Conservation (phyloP, 306 rosid species). For the Pterocarpus santalinus region DNA sequence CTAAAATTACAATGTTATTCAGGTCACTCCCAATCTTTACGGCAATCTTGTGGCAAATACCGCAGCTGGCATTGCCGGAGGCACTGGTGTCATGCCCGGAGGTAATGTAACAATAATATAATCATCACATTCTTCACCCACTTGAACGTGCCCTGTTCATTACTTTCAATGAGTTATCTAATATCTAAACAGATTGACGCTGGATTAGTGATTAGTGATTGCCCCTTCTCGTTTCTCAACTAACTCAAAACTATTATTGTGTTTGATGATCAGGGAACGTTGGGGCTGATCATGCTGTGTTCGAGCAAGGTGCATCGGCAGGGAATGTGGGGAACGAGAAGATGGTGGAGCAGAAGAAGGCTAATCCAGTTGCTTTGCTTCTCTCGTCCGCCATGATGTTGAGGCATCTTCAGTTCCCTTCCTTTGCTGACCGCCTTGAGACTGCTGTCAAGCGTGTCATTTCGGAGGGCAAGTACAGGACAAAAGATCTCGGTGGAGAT, state of each 20-base stretch:
- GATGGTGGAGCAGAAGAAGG: conserved; percentile 63
- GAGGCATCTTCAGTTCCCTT: conserved; percentile 87
- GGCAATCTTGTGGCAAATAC: conserved; percentile 92
- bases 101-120: conserved; percentile 47
- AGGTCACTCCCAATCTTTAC: conserved; percentile 89
- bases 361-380: conserved; percentile 85
- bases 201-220: too few species aligned
- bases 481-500: conserved; percentile 83
- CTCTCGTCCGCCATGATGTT: conserved; percentile 92
- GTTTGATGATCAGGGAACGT: conserved; percentile 63
- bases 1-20: conserved; percentile 16
- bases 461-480: conserved; percentile 60
- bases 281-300: conserved; percentile 84
- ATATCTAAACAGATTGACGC: background rate
- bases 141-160: background rate
- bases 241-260: background rate
- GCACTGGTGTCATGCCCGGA: conserved; percentile 84
- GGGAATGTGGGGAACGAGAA: conserved; percentile 70
- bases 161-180: background rate
- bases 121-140: background rate
- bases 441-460: conserved; percentile 80
- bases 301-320: conserved; percentile 76
- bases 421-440: conserved; percentile 86
- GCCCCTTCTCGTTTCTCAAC: background rate
- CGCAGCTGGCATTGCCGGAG: conserved; percentile 67